phyloP scores from a whole-genome alignment of 352 stramenopile genomes.

The Phytophthora brassicae region DNA sequence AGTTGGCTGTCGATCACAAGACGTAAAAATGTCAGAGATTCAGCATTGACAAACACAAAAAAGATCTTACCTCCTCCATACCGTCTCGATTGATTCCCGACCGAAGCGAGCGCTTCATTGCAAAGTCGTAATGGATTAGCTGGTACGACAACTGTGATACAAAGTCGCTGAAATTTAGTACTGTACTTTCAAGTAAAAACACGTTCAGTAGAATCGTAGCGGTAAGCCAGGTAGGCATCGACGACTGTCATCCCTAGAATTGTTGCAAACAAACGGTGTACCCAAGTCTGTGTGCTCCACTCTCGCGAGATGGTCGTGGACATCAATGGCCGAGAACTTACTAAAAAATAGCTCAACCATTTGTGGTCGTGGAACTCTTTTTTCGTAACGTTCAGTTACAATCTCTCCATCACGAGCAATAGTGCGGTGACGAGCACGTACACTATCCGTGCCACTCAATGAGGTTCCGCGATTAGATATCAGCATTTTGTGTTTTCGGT shows the following conservation, averaged over 20 bases:
- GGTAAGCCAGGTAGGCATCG: background rate
- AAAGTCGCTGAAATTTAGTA: constrained; percentile 7
- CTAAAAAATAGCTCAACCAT: constrained; percentile 10
- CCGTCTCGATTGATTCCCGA: too few relatives aligned
- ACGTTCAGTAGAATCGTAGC: too few relatives aligned
- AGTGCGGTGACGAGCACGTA: too few relatives aligned
- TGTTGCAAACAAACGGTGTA: background rate
- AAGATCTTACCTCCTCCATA: too few relatives aligned
- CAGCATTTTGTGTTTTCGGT: too few relatives aligned
- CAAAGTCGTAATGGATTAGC: constrained; percentile 8
- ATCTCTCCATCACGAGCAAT: too few relatives aligned
- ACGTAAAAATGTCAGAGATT: too few relatives aligned
- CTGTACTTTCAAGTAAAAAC: too few relatives aligned
- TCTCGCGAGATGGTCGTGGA: constrained; percentile 12
- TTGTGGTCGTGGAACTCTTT: constrained; percentile 2
- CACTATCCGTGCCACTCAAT: too few relatives aligned
- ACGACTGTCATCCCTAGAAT: constrained; percentile 1
- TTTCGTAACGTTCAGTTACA: constrained; percentile 1
- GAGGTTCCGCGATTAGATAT: too few relatives aligned
- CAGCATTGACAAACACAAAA: too few relatives aligned
- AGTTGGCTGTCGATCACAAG: too few relatives aligned
- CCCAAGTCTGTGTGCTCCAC: background rate
- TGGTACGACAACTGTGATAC: constrained; percentile 7
- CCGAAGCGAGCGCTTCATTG: background rate
- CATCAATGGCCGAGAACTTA: constrained; percentile 2